These are phyloP conservation scores for Beauveria caledonica DNA, from an alignment of 2,329 filamentous ascomycete species.

Conservation along the genomic window DNA sequence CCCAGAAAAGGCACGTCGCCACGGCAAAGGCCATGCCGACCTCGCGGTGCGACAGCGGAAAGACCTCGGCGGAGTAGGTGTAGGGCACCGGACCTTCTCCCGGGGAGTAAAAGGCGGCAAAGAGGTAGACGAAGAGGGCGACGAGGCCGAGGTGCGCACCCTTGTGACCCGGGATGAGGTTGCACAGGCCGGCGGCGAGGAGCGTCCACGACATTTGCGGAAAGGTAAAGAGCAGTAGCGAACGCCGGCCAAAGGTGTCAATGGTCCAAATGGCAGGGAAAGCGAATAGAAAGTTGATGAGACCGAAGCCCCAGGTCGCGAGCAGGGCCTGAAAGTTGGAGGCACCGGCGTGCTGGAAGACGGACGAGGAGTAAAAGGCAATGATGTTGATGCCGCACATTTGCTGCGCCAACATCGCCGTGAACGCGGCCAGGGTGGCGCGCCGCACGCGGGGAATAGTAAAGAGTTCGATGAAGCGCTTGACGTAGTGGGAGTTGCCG, in stretches of 20 bases:
- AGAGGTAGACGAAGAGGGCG: conserved; percentile 50
- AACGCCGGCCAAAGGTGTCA: conserved; percentile 47
- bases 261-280: conserved; percentile 52
- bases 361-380: conserved; percentile 64
- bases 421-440: conserved; percentile 67
- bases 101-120: conserved; percentile 42
- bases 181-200: conserved; percentile 38
- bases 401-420: conserved; percentile 73
- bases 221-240: conserved; percentile 36
- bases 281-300: conserved; percentile 51
- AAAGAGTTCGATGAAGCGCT: conserved; percentile 57
- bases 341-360: conserved; percentile 52
- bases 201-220: conserved; percentile 35
- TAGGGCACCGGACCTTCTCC: conserved; percentile 60
- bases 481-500: conserved; percentile 46
- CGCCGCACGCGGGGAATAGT: conserved; percentile 61
- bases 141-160: conserved; percentile 35
- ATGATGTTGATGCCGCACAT: conserved; percentile 67
- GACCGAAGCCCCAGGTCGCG: conserved; percentile 49
- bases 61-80: conserved; percentile 61
- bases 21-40: conserved; percentile 65
- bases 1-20: conserved; percentile 55
- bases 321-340: conserved; percentile 47
- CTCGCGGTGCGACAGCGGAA: conserved; percentile 61
- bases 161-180: conserved; percentile 35